These are phyloP conservation scores for Globisporangium irregulare DNA, from an alignment of 352 stramenopile genomes.

Conservation along the genomic window DNA sequence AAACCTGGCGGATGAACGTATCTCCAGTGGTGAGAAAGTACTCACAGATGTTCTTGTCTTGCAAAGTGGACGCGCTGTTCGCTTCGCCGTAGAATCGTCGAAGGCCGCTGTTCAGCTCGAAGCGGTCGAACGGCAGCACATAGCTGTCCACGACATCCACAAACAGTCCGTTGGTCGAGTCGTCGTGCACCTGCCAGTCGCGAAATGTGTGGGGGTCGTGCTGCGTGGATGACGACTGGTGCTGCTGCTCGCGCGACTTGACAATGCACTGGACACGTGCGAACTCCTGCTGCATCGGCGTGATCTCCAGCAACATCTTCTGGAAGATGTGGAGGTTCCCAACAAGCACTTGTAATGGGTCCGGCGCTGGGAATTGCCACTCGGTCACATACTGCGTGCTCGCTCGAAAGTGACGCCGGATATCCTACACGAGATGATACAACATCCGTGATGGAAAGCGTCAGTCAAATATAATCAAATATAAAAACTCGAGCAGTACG, in stretches of 20 bases:
- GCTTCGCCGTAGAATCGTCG: not conserved
- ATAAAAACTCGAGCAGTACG: too few species aligned
- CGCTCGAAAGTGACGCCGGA: too few species aligned
- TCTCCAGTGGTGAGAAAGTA: not conserved
- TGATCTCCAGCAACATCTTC: too few species aligned
- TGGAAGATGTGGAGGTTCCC: too few species aligned
- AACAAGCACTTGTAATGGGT: too few species aligned
- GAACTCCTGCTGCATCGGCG: too few species aligned
- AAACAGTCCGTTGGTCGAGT: not conserved
- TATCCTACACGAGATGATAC: too few species aligned
- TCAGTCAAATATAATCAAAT: too few species aligned
- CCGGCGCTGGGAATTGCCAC: too few species aligned
- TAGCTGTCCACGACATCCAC: slow-evolving; percentile 2
- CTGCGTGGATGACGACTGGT: not conserved
- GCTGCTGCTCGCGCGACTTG: not conserved
- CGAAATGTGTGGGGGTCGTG: not conserved
- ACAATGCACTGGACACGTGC: not conserved
- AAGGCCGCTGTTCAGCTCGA: not conserved
- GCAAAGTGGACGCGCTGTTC: not conserved
- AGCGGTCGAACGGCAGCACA: not conserved
- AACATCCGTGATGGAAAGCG: too few species aligned
- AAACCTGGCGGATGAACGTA: not conserved
- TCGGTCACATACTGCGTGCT: too few species aligned
- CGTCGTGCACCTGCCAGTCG: slow-evolving; percentile 3
- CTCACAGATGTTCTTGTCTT: not conserved